Base-by-base conservation (phyloP, 257 asterid genomes). In the Galeopsis tetrahit region DNA sequence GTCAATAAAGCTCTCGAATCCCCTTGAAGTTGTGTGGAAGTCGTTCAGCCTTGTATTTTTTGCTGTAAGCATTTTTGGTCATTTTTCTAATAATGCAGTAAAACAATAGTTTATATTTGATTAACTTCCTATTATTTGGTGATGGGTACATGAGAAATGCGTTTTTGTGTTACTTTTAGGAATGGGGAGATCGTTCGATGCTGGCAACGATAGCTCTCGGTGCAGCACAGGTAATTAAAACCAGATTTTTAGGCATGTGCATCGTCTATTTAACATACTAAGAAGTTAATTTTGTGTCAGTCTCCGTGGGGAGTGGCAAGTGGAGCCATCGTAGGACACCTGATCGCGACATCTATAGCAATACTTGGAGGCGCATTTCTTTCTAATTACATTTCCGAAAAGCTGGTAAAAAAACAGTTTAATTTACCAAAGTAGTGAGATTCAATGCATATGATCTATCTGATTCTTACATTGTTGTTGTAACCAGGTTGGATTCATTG, bases 231-330 rank as follows among this genome's bases (percentile, higher is more conserved):
- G 99, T 92, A 81, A 66, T 39, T 21, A 51, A 61, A 46, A 69
- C 39, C 69, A 46, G 0, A 14, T 40, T 15, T 4, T 71, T 69
- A 32, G 15, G 32, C 40, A 46, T 21, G 28, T 21, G 28, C 1
- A 21, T 11, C 5, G 48, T 49, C 11, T 44, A 4, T 14, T 64
- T 51, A 31, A 59, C 60, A 63, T 60, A 15, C 34, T 21, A 55
- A 55, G 40, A 32, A 21, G 11, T 7, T 11, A 5, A 8, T 10
- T 56, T 66, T 9, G 43, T 52, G 10, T 43, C 79, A 95, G 99
- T 95, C 99, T 55, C 96, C 99, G 0, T 86, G 93, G 99, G 99
- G 99, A 15, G 99, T 95, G 34, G 99, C 99, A 38, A 79, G 96
- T 78, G 99, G 98, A 70, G 99, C 99, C 80, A 86, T 95, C 40